Conservation (phyloP, 1,284 basidiomycete genomes). For the Psilocybe mexicana region DNA sequence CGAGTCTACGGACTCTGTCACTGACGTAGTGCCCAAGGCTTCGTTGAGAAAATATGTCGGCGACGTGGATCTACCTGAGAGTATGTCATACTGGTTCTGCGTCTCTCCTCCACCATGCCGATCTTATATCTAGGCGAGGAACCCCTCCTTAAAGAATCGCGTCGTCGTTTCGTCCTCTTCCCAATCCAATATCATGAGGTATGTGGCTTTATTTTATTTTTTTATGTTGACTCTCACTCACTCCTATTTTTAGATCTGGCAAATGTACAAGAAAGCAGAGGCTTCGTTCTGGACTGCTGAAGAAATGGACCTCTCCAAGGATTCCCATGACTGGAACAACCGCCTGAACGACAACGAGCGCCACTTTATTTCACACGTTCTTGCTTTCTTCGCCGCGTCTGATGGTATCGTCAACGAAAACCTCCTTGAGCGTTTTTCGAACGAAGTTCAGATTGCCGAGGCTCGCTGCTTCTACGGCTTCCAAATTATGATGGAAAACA, state of each 20-base stretch:
- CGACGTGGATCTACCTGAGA: constrained; percentile 63
- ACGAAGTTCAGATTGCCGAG: constrained; percentile 93
- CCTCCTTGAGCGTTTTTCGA: constrained; percentile 91
- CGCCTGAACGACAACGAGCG: constrained; percentile 93
- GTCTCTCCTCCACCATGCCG: neutral
- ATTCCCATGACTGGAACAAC: constrained; percentile 91
- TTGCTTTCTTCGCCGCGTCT: constrained; percentile 96
- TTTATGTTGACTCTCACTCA: neutral
- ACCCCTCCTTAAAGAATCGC: constrained; percentile 80
- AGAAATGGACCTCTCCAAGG: constrained; percentile 96
- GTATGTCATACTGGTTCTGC: constrained; percentile 40
- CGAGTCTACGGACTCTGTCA: constrained; percentile 38
- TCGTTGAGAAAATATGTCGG: constrained; percentile 54
- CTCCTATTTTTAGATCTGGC: constrained; percentile 75
- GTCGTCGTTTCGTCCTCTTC: constrained; percentile 87
- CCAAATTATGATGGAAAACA: constrained; percentile 99
- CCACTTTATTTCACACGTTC: constrained; percentile 94
- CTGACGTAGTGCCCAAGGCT: constrained; percentile 18
- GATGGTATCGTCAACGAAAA: constrained; percentile 99
- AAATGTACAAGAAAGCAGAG: constrained; percentile 93
- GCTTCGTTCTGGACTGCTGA: constrained; percentile 98
- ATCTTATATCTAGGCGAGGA: constrained; percentile 57
- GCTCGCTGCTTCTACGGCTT: constrained; percentile 99
- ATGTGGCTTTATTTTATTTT: neutral
- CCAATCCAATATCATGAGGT: constrained; percentile 95